These are phyloP conservation scores for Cladophialophora yegresii DNA, from an alignment of 2,329 filamentous ascomycete species.

Conservation along the genomic window DNA sequence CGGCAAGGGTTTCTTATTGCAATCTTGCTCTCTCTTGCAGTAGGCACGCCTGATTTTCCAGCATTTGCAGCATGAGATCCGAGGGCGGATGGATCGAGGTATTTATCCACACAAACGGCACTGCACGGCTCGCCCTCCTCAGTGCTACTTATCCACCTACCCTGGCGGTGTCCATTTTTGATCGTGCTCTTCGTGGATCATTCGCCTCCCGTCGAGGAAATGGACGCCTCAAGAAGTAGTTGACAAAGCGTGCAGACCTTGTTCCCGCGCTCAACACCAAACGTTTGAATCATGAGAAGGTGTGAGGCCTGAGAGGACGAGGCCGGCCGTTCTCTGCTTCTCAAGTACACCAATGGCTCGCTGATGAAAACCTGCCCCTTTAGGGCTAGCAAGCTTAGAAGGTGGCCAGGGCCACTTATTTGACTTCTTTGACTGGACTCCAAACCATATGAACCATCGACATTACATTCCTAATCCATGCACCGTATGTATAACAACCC, in stretches of 20 bases:
- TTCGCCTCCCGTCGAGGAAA: neutral
- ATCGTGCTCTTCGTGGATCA: neutral
- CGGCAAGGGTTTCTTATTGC: neutral
- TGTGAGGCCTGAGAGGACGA: neutral
- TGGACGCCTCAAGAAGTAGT: neutral
- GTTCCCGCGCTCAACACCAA: neutral
- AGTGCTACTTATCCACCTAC: neutral
- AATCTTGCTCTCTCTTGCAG: neutral
- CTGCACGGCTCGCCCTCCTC: neutral
- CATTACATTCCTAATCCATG: neutral
- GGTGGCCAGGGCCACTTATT: neutral
- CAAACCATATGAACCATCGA: neutral
- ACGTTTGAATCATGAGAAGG: neutral
- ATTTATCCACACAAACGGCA: neutral
- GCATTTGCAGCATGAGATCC: neutral
- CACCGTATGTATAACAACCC: neutral
- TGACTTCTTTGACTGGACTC: neutral
- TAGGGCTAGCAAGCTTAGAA: neutral
- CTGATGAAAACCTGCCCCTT: conserved; percentile 11
- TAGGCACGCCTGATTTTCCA: neutral
- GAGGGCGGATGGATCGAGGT: neutral
- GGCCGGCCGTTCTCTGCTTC: neutral
- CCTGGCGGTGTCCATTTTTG: neutral
- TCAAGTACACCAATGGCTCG: neutral
- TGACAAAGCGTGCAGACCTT: neutral